These are phyloP conservation scores for Spongospora subterranea DNA, from an alignment of 208 protist genomes.

Conservation along the genomic window DNA sequence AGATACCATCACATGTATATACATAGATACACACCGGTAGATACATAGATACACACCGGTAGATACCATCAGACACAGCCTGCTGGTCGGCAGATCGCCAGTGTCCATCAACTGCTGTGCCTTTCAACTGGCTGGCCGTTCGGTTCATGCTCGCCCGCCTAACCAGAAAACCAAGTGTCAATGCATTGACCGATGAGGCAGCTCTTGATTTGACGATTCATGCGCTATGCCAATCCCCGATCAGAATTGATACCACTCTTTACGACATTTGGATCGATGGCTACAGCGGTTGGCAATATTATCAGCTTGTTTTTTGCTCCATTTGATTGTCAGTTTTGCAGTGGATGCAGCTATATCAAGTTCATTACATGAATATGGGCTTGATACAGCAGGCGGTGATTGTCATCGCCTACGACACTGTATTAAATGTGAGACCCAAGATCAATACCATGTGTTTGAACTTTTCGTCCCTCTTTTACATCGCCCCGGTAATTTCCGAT, in stretches of 20 bases:
- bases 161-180: not conserved
- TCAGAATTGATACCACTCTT: conserved; percentile 10
- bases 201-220: not conserved
- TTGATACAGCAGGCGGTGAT: not conserved
- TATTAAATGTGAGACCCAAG: conserved; percentile 12
- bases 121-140: too few species aligned
- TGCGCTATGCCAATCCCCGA: conserved; percentile 25
- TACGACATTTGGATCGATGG: conserved; percentile 56
- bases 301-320: not conserved
- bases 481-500: conserved; percentile 46
- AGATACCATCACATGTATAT: too few species aligned
- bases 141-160: conserved; percentile 30
- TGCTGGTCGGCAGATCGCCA: too few species aligned
- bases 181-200: not conserved
- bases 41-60: too few species aligned
- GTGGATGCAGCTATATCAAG: conserved; percentile 20
- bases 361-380: conserved; percentile 37
- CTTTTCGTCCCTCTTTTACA: conserved; percentile 36
- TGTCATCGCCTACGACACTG: conserved; percentile 26
- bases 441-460: conserved; percentile 46
- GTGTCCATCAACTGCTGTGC: too few species aligned
- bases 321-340: not conserved
- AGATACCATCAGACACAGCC: too few species aligned
- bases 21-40: too few species aligned
- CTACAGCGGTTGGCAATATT: not conserved